A percentile compares a stretch with the other conserved stretches of the same genome.
These are phyloP conservation scores for Prototheca wickerhamii DNA, from an alignment of 163 green algal species.

Conservation along the genomic window DNA sequence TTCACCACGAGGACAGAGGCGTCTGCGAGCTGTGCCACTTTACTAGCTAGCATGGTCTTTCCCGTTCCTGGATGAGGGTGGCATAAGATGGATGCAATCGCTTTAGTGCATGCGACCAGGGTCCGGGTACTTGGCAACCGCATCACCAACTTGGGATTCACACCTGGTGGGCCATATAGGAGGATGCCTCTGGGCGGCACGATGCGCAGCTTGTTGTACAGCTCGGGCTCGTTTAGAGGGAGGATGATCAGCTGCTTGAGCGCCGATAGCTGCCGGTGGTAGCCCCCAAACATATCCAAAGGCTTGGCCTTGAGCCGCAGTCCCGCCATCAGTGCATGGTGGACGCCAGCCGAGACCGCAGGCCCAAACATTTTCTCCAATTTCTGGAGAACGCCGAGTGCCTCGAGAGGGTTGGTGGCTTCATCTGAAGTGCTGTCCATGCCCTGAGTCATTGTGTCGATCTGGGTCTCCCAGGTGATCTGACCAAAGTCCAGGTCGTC, in stretches of 20 bases:
- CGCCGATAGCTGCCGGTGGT: background rate
- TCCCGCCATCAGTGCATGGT: no score
- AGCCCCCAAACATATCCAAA: background rate
- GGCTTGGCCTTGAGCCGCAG: no score
- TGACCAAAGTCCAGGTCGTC: no score
- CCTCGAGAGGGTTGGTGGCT: no score
- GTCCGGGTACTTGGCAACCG: background rate
- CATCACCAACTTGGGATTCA: background rate
- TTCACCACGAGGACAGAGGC: constrained; percentile 92
- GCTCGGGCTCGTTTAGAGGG: constrained; percentile 3
- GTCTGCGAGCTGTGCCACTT: constrained; percentile 48
- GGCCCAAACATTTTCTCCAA: no score
- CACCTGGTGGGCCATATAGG: constrained; percentile 29
- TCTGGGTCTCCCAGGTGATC: no score
- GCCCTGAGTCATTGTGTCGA: no score
- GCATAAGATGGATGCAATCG: background rate
- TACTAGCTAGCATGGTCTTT: constrained; percentile 86
- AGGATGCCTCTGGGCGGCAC: constrained; percentile 17
- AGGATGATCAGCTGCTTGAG: constrained; percentile 10
- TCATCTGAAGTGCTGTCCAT: no score
- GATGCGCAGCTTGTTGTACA: constrained; percentile 8
- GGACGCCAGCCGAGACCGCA: no score
- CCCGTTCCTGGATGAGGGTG: constrained; percentile 45
- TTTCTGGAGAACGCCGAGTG: no score
- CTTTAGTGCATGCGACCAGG: background rate